Base-by-base conservation (phyloP, 768 basidiomycete species). In the Aureoboletus auriporus region DNA sequence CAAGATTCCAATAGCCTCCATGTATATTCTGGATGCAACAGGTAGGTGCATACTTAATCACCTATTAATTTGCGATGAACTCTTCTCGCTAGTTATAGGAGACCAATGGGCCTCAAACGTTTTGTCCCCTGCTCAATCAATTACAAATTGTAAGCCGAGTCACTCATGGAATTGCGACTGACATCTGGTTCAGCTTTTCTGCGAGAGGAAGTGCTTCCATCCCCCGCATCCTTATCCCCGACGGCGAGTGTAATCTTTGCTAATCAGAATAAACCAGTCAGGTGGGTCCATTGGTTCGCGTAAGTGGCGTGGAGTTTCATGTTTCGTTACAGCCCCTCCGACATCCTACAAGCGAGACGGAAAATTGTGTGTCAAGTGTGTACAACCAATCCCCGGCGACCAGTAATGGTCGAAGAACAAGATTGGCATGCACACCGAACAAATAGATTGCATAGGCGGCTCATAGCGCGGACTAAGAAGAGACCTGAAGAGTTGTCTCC, bases 11-110 rank as follows among this genome's bases (percentile, higher is more conserved):
- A 50, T 55, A n/a, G 68, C 71, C 51, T 73, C 62, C 55, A 70
- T 60, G 69, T 83, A 86, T 63, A 64, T 89, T 29, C 69, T 87
- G 27, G 83, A 91, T 61, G 87, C 89, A 4, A 82, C 82, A 42
- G 73, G 87, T 82, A 50, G 56, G 73, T 59, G 13, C 39, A 16
- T 42, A n/a, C n/a, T 39, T 36, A 13, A 12, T 28, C 26, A 28
- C 10, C 2, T 20, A 12, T 41, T 29, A 8, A 31, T 17, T 37
- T 26, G 42, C 26, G 14, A 6, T 51, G 39, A n/a, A 47, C 13
- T n/a, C 48, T 35, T 44, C 38, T 41, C 46, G 7, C 12, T 35
- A 84, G 80, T 73, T 40, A 58, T 80, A 4, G 80, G 75, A 2
- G 72, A 82, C 6, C 59, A 69, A 11, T 92, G 89, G 89, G 54